Base-by-base conservation (phyloP, 2,329 filamentous ascomycete genomes). In the Davidsoniella eucalypti region DNA sequence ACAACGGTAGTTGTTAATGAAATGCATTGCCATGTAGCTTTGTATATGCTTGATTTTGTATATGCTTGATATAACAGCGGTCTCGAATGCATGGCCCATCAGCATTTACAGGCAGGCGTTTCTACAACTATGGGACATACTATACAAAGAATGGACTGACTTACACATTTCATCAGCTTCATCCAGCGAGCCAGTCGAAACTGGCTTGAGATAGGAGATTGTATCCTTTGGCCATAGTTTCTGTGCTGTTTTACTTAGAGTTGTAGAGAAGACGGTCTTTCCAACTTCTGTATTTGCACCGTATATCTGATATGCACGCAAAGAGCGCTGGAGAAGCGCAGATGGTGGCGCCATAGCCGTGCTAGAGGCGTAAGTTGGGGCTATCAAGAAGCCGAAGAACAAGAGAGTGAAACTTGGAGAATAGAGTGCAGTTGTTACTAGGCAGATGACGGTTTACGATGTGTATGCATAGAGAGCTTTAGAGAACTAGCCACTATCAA, bases 261-360 rank as follows among this genome's bases (percentile, higher is more conserved):
- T 64, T 0, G 84, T 87, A 2, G 82, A 81, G 52, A 87, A 73
- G 29, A 93, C 76, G 0, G 86, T 93, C 68, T 93, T 93, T 55
- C 86, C 86, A 23, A 92, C 84, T 56, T 84, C 78, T 0, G 86
- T 92, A 58, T 90, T 92, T 44, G 86, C 83, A 25, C 86, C 86
- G 58, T 84, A 93, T 37, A 93, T 69, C 63, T 92, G 85, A 57
- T 84, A 75, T 10, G 77, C 70, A 54, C 78, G 76, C 49, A 88
- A 68, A 7, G 74, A 75, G 54, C 80, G 77, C 76, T 80, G 85
- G 37, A 87, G 69, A 44, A 78, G 68, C 48, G 78, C 72, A 44
- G 76, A 70, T 47, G 78, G 64, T 23, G 74, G 72, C 50, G 67
- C 58, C 65, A 68, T 69, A 26, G 43, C 55, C 44, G 7, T 6